Conservation (phyloP, 352 stramenopile genomes). For the Pythium monospermum region DNA sequence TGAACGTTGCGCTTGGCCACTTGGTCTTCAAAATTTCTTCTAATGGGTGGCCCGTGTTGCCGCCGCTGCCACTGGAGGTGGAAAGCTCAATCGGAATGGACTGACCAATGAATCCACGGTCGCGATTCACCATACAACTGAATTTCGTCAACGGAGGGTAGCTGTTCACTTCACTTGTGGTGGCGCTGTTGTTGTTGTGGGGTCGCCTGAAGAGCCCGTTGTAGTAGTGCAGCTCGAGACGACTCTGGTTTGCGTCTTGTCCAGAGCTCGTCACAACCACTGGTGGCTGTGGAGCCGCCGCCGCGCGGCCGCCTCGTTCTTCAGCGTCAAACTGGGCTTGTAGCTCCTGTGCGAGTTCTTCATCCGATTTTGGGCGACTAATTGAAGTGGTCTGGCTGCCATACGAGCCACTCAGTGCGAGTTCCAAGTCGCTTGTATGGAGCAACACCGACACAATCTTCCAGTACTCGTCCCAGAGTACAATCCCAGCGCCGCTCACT, state of each 20-base stretch:
- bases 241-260: not conserved
- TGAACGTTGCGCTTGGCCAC: conserved; percentile 46
- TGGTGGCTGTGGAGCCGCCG: not conserved
- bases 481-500: conserved; percentile 78
- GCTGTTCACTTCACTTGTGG: not conserved
- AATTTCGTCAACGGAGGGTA: conserved; percentile 42
- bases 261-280: not conserved
- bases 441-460: conserved; percentile 74
- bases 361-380: conserved; percentile 51
- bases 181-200: not conserved
- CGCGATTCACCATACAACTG: conserved; percentile 29
- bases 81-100: conserved; percentile 51
- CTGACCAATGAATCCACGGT: conserved; percentile 54
- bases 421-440: conserved; percentile 62
- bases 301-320: not conserved
- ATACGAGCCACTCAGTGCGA: conserved; percentile 54
- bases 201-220: conserved; percentile 31
- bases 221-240: conserved; percentile 41
- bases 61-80: conserved; percentile 26
- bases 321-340: conserved; percentile 76
- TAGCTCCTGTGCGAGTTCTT: conserved; percentile 60
- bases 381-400: not conserved
- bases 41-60: conserved; percentile 42
- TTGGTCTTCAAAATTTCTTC: conserved; percentile 82
- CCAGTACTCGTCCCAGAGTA: conserved; percentile 93